Evolutionary conservation across 2,329 filamentous ascomycete genomes (phyloP), one percentile per base, ranked within the genome.

Genomic region (Helminthosporium solani): DNA sequence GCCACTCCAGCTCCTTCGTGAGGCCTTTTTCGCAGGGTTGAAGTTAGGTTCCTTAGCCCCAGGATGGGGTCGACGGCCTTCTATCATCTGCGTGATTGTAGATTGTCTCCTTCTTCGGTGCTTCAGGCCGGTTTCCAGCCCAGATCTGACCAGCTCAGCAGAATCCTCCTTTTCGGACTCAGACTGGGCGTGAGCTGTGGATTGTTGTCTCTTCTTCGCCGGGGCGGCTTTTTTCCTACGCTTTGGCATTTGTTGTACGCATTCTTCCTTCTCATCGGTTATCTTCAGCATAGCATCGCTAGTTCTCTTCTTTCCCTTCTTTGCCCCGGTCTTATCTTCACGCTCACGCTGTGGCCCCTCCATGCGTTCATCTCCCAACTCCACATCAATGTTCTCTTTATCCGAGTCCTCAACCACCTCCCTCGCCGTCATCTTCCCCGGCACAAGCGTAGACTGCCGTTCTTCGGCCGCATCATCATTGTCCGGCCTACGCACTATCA

Each of bases 21-120:
- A 33, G 14, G 28, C 42, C 16, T 55, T 56, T 23, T 54, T 63
- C 1, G 58, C 38, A 7, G 56, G 57, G 34, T 54, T 57, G 31
- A 65, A 67, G 2, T 54, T 49, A 1, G 59, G 65, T 37, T 61
- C 61, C 15, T 57, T 50, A 0, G 38, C 42, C 2, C 46, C 54
- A n/a, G 51, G 50, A 2, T 42, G 18, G 8, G 64, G 61, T 28
- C 42, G 50, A 4, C 64, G 52, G 9, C 64, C 63, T 35, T 61
- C 53, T 1, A 57, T 53, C 4, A 69, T 30, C 33, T 69, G 66
- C 14, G 66, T 69, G 65, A 68, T 68, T 16, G 66, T 69, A 21
- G 66, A 68, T 28, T 69, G 66, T 41, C 61, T 60, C 33, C 54
- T 57, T 11, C 59, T 33, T 15, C 47, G 56, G n/a, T 40, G 48